Base-by-base conservation (phyloP, 495 filamentous ascomycete species). In the Talaromyces wortmannii region DNA sequence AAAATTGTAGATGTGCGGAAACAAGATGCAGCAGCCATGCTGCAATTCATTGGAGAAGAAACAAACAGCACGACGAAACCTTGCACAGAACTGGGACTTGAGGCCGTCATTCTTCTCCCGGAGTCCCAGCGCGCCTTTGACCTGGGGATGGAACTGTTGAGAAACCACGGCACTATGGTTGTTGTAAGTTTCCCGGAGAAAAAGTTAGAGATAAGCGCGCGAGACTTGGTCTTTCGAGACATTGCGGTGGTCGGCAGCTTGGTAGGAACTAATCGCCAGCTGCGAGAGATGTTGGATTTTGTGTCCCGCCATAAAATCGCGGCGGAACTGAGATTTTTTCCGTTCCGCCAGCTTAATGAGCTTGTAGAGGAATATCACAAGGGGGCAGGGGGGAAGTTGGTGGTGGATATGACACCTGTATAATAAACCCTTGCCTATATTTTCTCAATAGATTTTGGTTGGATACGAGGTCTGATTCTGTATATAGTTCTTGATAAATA, bases 101-200 rank as follows among this genome's bases (percentile, higher is more conserved):
- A 58, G 18, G 59, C 52, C 4, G 55, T 56, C 5, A 46, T 61
- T 5, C 48, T 58, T 3, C 48, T 49, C 5, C 57, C 55, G 1
- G 59, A 61, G 44, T 45, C 57, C 40, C 48, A 48, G 32, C 13
- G 18, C 4, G 59, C 59, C 1, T 55, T 61, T 17, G 55, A 61
- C 13, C 31, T 55, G 8, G 58, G 50, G 10, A 56, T 52, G 5
- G 48, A 52, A 2, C 50, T 61, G 2, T 53, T 56, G 4, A 31
- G 58, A 12, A 57, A 61, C 18, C 55, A 57, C 31, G 58, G 58
- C 11, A 61, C 58, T 6, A 55, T 57, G 50, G 55, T 61, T 29
- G 42, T 57, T 45, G 31, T 61, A 15, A 52, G 55, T 13, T 52
- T 51, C 45, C 58, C 58, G 7, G 50, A 57, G 23, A 46, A 57